phyloP scores from a whole-genome alignment of 2,329 filamentous ascomycete species.

The Hortaea werneckii region DNA sequence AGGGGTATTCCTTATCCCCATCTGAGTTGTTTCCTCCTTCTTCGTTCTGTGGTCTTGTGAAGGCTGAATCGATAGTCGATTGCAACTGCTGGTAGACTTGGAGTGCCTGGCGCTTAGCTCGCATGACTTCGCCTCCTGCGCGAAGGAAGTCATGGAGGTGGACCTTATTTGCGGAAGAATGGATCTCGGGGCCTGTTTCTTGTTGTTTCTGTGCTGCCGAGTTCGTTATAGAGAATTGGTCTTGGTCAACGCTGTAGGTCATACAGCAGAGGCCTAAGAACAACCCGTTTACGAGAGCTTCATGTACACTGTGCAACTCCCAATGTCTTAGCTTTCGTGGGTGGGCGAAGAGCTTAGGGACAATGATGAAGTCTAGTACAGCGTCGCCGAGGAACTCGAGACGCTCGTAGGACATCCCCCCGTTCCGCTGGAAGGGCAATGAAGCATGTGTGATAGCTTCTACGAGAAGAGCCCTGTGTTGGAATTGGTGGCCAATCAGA shows the following conservation, averaged over 20 bases:
- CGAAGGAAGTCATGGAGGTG: slow-evolving; percentile 23
- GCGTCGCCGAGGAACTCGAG: slow-evolving; percentile 10
- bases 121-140: slow-evolving; percentile 33
- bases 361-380: slow-evolving; percentile 68
- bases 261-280: slow-evolving; percentile 71
- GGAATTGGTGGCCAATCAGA: slow-evolving; percentile 54
- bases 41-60: slow-evolving; percentile 25
- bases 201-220: not conserved
- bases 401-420: slow-evolving; percentile 9
- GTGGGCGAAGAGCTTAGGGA: slow-evolving; percentile 47
- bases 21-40: slow-evolving; percentile 2
- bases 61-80: slow-evolving; percentile 37
- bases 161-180: slow-evolving; percentile 1
- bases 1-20: slow-evolving; percentile 55
- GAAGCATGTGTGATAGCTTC: slow-evolving; percentile 71
- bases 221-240: slow-evolving; percentile 17
- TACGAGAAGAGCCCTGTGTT: slow-evolving; percentile 55
- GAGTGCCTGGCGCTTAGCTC: slow-evolving; percentile 36
- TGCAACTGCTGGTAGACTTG: slow-evolving; percentile 41
- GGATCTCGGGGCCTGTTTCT: slow-evolving; percentile 4
- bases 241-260: slow-evolving; percentile 37
- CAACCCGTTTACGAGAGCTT: slow-evolving; percentile 67
- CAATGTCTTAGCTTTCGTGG: slow-evolving; percentile 40
- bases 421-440: slow-evolving; percentile 6
- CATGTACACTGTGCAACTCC: slow-evolving; percentile 67